Evolutionary conservation across 2,329 filamentous ascomycete species (phyloP), one percentile per base, ranked within the genome.

Genomic region (Leptosphaerulina australis): DNA sequence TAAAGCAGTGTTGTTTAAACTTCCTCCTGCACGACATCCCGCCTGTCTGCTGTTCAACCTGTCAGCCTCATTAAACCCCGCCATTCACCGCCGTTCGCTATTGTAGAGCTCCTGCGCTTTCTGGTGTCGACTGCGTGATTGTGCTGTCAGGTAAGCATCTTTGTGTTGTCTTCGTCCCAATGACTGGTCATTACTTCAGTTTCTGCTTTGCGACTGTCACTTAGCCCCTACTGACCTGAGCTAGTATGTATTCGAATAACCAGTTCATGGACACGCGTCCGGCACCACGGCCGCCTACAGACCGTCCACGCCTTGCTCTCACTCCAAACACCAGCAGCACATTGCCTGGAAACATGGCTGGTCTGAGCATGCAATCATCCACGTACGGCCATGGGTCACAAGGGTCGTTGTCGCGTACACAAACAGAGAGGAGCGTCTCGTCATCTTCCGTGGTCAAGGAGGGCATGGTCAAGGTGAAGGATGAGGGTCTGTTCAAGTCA

Each of bases 231-330:
- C 37, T 51, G 11, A 46, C 17, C 26, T n/a, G 11, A 7, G 33
- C 7, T 69, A 84, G 82, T 60, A 79, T 84, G 66, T 87, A 86
- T 74, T 77, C 81, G 33, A 76, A 81, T 53, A 81, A 83, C 57
- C 83, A 86, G 65, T 97, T 97, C 78, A 95, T 97, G 89, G 97
- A 97, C 75, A 91, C 94, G 56, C 91, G 94, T 59, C 93, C 94
- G 64, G 93, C 94, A 62, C 94, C 94, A 60, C 88, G 89, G 66
- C 93, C 94, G 54, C 94, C 93, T 15, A 87, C 83, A 53, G 90
- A 94, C 68, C 85, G 90, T 66, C 90, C 91, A 54, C 87, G 90
- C 68, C 84, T 96, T 61, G 86, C 87, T 65, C 81, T 95, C 53
- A 91, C 88, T 31, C 91, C 87, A 55, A 88, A 84, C 70, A 83